Percentiles rank a stretch among this genome's conserved stretches.
Evolutionary conservation across 176 grass and related monocot species (phyloP).

Genomic region (Oryza brachyantha): DNA sequence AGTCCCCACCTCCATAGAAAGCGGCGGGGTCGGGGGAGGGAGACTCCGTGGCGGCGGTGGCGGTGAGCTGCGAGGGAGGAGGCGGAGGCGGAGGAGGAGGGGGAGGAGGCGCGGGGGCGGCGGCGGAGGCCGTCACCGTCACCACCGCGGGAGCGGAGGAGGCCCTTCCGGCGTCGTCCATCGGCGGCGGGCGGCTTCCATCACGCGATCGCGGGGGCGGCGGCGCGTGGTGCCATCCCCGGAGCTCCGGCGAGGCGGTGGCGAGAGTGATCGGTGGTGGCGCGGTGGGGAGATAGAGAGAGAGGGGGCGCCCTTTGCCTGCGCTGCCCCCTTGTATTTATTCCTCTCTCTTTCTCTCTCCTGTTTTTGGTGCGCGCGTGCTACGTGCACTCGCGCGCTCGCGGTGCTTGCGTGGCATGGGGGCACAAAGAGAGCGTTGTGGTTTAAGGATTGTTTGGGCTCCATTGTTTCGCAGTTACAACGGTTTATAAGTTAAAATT

Average conservation of each 20-base stretch:
- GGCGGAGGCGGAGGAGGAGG: constrained; percentile 15
- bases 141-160: constrained; percentile 39
- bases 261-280: constrained; percentile 43
- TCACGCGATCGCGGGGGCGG: constrained; percentile 47
- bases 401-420: not conserved
- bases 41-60: constrained; percentile 26
- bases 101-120: constrained; percentile 30
- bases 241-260: constrained; percentile 31
- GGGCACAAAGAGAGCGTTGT: not conserved
- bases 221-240: constrained; percentile 43
- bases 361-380: constrained; percentile 24
- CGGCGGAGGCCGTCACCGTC: constrained; percentile 40
- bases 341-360: constrained; percentile 16
- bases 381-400: constrained; percentile 45
- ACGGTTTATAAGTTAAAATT: too few species aligned
- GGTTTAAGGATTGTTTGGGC: not conserved
- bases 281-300: not conserved
- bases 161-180: constrained; percentile 59
- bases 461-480: too few species aligned
- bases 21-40: constrained; percentile 26
- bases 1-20: constrained; percentile 42
- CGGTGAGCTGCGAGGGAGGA: constrained; percentile 7
- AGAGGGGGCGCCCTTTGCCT: not conserved
- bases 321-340: constrained; percentile 43
- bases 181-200: constrained; percentile 39